These are phyloP conservation scores for Asterophora parasitica DNA, from an alignment of 768 basidiomycete genomes.

Conservation along the genomic window DNA sequence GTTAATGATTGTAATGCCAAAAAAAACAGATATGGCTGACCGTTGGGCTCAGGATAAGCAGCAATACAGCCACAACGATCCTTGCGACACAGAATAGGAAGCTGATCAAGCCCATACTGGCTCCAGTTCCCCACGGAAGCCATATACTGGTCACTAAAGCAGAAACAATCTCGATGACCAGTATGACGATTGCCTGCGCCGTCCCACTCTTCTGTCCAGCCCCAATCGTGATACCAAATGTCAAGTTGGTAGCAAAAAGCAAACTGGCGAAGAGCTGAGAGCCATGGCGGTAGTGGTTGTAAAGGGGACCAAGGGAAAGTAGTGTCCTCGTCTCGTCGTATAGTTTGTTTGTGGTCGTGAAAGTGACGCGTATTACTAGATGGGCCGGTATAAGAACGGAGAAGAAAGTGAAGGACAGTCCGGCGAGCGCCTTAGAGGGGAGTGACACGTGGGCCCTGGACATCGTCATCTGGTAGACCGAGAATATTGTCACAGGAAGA, in stretches of 20 bases:
- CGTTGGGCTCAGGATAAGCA: slow-evolving; percentile 85
- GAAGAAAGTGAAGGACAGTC: slow-evolving; percentile 72
- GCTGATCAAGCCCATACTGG: slow-evolving; percentile 94
- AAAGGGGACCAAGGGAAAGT: slow-evolving; percentile 85
- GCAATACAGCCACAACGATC: slow-evolving; percentile 83
- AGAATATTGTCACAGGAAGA: slow-evolving; percentile 89
- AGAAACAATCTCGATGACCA: slow-evolving; percentile 82
- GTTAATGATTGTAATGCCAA: slow-evolving; percentile 9
- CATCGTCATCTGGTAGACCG: slow-evolving; percentile 78
- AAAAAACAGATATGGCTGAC: slow-evolving; percentile 43
- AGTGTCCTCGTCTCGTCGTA: slow-evolving; percentile 94
- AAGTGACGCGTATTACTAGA: slow-evolving; percentile 71
- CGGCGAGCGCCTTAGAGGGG: slow-evolving; percentile 72
- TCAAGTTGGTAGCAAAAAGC: slow-evolving; percentile 76
- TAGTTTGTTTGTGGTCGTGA: slow-evolving; percentile 81
- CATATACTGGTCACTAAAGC: slow-evolving; percentile 89
- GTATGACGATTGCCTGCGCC: slow-evolving; percentile 84
- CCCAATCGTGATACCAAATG: slow-evolving; percentile 81
- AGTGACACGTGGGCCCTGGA: slow-evolving; percentile 45
- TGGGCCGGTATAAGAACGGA: slow-evolving; percentile 74
- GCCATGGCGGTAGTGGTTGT: slow-evolving; percentile 90
- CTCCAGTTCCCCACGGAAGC: slow-evolving; percentile 96
- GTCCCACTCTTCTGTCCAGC: slow-evolving; percentile 89
- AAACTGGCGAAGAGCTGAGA: slow-evolving; percentile 85
- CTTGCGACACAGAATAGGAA: slow-evolving; percentile 90